Evolutionary conservation across 2,329 filamentous ascomycete genomes (phyloP).

Genomic region (Davidsoniella eucalypti): DNA sequence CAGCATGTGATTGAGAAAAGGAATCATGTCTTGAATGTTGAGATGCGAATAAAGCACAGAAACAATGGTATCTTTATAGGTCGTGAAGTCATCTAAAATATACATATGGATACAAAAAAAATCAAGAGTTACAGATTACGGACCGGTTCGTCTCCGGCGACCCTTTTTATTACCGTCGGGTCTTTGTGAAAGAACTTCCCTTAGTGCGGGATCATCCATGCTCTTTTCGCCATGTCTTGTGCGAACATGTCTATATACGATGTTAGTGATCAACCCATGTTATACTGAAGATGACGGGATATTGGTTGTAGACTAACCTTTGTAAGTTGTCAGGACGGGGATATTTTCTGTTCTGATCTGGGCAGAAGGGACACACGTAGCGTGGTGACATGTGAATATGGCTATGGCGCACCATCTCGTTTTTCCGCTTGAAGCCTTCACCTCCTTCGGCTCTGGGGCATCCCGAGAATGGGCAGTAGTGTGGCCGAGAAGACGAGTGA

Average conservation of each 20-base stretch:
- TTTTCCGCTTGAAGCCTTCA: constrained; percentile 55
- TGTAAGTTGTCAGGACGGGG: constrained; percentile 91
- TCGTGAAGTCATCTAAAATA: neutral
- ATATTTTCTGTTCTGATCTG: constrained; percentile 84
- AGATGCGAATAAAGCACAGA: neutral
- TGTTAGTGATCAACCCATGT: constrained; percentile 1
- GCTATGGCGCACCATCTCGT: constrained; percentile 60
- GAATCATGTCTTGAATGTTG: neutral
- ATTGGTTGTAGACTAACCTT: constrained; percentile 39
- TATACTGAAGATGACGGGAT: neutral
- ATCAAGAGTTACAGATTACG: constrained; percentile 15
- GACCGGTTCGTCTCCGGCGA: constrained; percentile 48
- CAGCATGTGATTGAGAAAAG: neutral
- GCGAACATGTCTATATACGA: constrained; percentile 58
- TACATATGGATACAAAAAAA: neutral
- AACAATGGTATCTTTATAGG: neutral
- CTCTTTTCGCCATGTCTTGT: constrained; percentile 83
- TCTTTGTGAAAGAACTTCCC: constrained; percentile 72
- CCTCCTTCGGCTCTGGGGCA: constrained; percentile 48
- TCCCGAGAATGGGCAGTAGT: constrained; percentile 46
- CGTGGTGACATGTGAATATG: constrained; percentile 88
- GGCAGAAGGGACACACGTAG: constrained; percentile 92
- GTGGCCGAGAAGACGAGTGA: constrained; percentile 47
- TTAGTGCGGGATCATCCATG: constrained; percentile 66
- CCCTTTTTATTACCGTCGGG: constrained; percentile 72